Percentiles rank a stretch among this genome's conserved stretches.
Evolutionary conservation across 2,329 filamentous ascomycete genomes (phyloP).

Genomic region (Neoscytalidium dimidiatum): DNA sequence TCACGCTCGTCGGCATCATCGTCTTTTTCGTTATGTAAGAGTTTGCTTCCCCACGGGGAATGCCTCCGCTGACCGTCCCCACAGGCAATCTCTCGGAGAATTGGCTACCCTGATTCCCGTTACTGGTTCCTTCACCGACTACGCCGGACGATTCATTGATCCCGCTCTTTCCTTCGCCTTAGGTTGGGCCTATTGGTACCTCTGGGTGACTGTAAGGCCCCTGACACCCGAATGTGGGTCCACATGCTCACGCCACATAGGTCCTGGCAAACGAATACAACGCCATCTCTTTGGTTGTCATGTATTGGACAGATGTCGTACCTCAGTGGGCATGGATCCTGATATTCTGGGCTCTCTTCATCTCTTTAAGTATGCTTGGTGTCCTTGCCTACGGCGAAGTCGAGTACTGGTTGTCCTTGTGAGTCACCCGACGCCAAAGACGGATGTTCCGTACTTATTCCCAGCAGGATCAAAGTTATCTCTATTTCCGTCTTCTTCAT

Average conservation of each 20-base stretch:
- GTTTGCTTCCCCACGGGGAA: slow-evolving; percentile 5
- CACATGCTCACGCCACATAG: neutral
- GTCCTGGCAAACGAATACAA: slow-evolving; percentile 47
- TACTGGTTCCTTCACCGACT: slow-evolving; percentile 24
- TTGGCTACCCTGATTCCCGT: slow-evolving; percentile 25
- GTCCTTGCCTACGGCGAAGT: slow-evolving; percentile 56
- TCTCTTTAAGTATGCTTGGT: slow-evolving; percentile 42
- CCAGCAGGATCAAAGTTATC: slow-evolving; percentile 21
- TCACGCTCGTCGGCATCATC: slow-evolving; percentile 25
- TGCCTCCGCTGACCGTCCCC: neutral
- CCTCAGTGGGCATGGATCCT: slow-evolving; percentile 51
- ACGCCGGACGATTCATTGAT: slow-evolving; percentile 25
- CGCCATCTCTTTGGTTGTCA: slow-evolving; percentile 45
- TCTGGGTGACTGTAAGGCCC: slow-evolving; percentile 45
- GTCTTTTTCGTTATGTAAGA: slow-evolving; percentile 26
- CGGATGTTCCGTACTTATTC: neutral
- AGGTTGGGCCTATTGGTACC: slow-evolving; percentile 36
- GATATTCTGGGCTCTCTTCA: slow-evolving; percentile 49
- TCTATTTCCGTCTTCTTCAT: slow-evolving; percentile 25
- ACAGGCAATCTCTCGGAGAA: slow-evolving; percentile 26
- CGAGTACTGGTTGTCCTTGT: slow-evolving; percentile 45
- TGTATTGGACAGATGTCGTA: slow-evolving; percentile 47
- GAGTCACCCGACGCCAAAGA: neutral
- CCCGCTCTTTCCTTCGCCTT: slow-evolving; percentile 24
- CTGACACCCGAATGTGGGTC: neutral